A percentile compares a stretch with the other conserved stretches of the same genome.
These are phyloP conservation scores for Moesziomyces antarcticus DNA, from an alignment of 1,284 basidiomycete species.

Conservation along the genomic window DNA sequence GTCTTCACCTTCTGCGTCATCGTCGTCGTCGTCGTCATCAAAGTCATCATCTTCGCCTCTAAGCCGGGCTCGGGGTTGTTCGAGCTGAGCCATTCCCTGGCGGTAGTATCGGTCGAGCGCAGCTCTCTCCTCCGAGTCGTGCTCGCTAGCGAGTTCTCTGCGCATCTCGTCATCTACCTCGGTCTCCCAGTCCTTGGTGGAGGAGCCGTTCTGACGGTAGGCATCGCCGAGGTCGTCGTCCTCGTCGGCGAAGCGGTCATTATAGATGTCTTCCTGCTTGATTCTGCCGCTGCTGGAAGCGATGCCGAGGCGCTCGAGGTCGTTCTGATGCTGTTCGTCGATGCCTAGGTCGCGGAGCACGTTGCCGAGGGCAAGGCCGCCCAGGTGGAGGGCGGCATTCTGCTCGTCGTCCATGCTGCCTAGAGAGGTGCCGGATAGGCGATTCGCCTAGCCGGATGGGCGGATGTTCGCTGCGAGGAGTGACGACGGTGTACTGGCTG, in stretches of 20 bases:
- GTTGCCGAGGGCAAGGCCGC: conserved; percentile 64
- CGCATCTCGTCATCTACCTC: conserved; percentile 56
- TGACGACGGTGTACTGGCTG: not conserved
- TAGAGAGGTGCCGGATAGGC: not conserved
- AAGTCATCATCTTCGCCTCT: conserved; percentile 61
- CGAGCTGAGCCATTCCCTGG: conserved; percentile 48
- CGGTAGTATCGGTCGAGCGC: conserved; percentile 55
- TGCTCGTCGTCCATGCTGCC: conserved; percentile 61
- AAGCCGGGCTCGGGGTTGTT: conserved; percentile 31
- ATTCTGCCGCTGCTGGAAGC: conserved; percentile 44
- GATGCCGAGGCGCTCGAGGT: conserved; percentile 51
- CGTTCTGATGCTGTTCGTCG: conserved; percentile 47
- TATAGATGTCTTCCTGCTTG: conserved; percentile 65
- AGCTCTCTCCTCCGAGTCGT: conserved; percentile 44
- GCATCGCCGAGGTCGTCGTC: conserved; percentile 49
- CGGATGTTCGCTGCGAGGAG: not conserved
- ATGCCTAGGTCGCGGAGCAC: conserved; percentile 65
- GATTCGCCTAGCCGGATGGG: not conserved
- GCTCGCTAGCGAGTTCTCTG: conserved; percentile 41
- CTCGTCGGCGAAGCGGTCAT: conserved; percentile 63
- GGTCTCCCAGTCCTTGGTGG: conserved; percentile 51
- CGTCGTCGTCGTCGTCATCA: conserved; percentile 56
- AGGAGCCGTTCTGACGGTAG: conserved; percentile 25
- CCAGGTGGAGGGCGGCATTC: conserved; percentile 62
- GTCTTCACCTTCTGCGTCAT: conserved; percentile 40